Percentiles rank a stretch among this genome's conserved stretches.
Conservation (phyloP, 1,284 basidiomycete species). For the Rhodotorula sp. region DNA sequence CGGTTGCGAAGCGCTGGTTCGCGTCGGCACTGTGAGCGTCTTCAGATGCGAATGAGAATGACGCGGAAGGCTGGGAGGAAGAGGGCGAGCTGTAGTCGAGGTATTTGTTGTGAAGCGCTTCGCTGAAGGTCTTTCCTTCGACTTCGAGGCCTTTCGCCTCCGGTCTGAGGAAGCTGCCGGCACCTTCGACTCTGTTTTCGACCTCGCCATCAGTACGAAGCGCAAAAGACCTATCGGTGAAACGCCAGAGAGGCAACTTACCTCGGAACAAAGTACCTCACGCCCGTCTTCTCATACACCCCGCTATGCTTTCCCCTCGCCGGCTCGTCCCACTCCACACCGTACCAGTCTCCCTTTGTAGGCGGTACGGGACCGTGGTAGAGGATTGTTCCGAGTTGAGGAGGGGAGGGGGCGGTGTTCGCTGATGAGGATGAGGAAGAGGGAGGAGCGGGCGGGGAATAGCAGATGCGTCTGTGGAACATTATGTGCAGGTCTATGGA, state of each 20-base stretch:
- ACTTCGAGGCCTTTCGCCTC: constrained; percentile 39
- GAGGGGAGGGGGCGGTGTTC: constrained; percentile 45
- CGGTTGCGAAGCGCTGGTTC: constrained; percentile 46
- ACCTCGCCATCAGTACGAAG: no score
- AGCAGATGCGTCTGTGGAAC: background rate
- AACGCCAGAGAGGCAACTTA: constrained; percentile 48
- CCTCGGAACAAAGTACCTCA: constrained; percentile 74
- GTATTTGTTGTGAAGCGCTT: constrained; percentile 73
- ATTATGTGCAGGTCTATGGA: background rate
- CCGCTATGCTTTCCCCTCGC: constrained; percentile 83
- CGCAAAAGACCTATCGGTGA: background rate
- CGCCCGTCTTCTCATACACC: constrained; percentile 61
- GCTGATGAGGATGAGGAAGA: background rate
- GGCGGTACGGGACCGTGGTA: constrained; percentile 67
- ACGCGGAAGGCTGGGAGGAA: background rate
- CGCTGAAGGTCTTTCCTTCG: constrained; percentile 68
- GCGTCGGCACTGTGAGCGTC: constrained; percentile 52
- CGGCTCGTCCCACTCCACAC: constrained; percentile 91
- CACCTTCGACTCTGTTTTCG: constrained; percentile 40
- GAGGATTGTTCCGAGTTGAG: constrained; percentile 54
- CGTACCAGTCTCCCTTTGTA: constrained; percentile 74
- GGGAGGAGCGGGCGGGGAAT: background rate
- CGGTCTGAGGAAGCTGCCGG: constrained; percentile 47
- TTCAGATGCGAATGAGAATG: constrained; percentile 41
- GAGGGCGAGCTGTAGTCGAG: constrained; percentile 52